These are phyloP conservation scores for Xylaria grammica DNA, from an alignment of 495 filamentous ascomycete genomes.

Conservation along the genomic window DNA sequence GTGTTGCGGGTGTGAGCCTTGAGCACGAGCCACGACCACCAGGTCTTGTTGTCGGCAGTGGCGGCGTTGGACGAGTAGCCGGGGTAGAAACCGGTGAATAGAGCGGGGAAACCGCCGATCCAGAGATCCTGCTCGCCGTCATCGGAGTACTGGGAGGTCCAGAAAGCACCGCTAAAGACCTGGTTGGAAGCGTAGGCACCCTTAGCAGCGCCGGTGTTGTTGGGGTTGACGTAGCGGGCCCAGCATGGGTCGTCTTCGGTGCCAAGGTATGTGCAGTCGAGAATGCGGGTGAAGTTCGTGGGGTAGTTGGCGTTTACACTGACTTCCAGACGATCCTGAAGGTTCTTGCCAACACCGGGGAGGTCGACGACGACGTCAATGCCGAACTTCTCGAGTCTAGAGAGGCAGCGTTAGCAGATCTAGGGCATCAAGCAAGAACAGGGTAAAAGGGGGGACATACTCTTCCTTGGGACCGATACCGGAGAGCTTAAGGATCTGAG, in stretches of 20 bases:
- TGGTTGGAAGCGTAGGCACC: conserved; percentile 58
- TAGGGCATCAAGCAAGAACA: background rate
- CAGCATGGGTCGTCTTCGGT: conserved; percentile 56
- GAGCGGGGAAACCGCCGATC: conserved; percentile 57
- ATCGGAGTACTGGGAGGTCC: conserved; percentile 46
- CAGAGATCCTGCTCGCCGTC: conserved; percentile 54
- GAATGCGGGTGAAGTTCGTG: conserved; percentile 45
- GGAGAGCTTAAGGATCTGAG: conserved; percentile 66
- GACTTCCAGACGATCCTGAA: conserved; percentile 68
- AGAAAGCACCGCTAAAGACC: conserved; percentile 51
- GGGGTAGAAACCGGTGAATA: conserved; percentile 59
- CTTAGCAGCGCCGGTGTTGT: conserved; percentile 38
- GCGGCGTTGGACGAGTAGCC: conserved; percentile 41
- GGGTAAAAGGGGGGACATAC: conserved; percentile 37
- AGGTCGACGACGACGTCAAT: conserved; percentile 60
- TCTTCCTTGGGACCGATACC: conserved; percentile 62
- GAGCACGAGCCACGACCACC: conserved; percentile 56
- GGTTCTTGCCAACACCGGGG: conserved; percentile 68
- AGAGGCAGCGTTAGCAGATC: background rate
- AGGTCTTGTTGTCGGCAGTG: conserved; percentile 36
- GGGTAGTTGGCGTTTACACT: conserved; percentile 51
- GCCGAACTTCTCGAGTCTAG: conserved; percentile 29
- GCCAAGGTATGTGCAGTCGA: conserved; percentile 54
- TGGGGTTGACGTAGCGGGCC: conserved; percentile 31
- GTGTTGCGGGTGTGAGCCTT: conserved; percentile 59